Evolutionary conservation across 148 eudicot species (phyloP).

Genomic region (Suaeda aralocaspica): DNA sequence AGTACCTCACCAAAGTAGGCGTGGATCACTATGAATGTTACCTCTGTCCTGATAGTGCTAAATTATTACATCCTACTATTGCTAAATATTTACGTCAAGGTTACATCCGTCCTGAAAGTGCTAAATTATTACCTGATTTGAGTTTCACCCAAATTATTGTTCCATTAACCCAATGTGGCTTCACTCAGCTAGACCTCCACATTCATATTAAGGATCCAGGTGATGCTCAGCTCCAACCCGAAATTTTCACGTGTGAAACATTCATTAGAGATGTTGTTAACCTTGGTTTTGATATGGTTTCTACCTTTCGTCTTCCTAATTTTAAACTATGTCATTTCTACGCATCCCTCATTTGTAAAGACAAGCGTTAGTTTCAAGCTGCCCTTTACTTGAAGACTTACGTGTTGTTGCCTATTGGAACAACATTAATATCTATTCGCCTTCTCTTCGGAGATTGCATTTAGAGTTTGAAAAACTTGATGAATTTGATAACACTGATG

Average conservation of each 20-base stretch:
- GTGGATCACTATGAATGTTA: too few relatives aligned
- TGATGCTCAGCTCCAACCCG: background rate
- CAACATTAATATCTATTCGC: background rate
- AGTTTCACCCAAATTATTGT: background rate
- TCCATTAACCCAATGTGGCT: background rate
- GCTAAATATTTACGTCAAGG: too few relatives aligned
- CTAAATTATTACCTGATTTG: too few relatives aligned
- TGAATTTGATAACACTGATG: background rate
- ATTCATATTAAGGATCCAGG: background rate
- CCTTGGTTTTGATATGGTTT: background rate
- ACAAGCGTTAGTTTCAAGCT: too few relatives aligned
- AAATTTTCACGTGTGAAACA: background rate
- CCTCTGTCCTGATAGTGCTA: too few relatives aligned
- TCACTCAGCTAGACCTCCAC: background rate
- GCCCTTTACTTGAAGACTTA: background rate
- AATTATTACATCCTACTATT: too few relatives aligned
- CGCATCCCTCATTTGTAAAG: too few relatives aligned
- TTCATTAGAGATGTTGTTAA: background rate
- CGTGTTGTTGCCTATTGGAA: background rate
- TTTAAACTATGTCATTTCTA: too few relatives aligned
- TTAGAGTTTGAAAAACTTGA: background rate
- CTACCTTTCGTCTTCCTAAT: background rate
- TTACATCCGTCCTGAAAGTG: too few relatives aligned
- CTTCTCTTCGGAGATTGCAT: background rate
- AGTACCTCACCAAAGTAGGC: too few relatives aligned